Conservation (phyloP, 768 basidiomycete species). For the Amylocystis lapponica region DNA sequence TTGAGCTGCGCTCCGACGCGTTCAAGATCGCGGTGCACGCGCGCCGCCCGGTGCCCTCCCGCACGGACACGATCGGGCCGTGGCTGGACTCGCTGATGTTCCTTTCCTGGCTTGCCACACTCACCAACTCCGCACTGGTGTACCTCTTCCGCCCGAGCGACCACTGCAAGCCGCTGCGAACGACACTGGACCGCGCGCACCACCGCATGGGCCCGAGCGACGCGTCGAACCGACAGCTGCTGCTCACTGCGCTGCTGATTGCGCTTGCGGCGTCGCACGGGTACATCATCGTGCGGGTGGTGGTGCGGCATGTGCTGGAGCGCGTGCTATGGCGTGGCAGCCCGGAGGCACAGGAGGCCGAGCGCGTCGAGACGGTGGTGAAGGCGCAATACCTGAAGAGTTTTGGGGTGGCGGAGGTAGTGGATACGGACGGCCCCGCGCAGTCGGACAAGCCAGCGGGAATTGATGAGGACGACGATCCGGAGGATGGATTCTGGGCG, state of each 20-base stretch:
- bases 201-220: constrained; percentile 10
- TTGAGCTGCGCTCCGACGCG: constrained; percentile 91
- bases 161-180: constrained; percentile 22
- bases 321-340: constrained; percentile 74
- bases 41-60: constrained; percentile 77
- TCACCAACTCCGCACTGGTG: constrained; percentile 86
- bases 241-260: constrained; percentile 34
- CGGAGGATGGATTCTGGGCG: constrained; percentile 53
- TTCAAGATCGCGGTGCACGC: constrained; percentile 89
- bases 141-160: constrained; percentile 72
- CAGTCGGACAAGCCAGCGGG: constrained; percentile 12
- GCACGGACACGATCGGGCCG: constrained; percentile 88
- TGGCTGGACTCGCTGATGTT: constrained; percentile 89
- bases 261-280: constrained; percentile 84
- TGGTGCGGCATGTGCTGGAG: constrained; percentile 66
- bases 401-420: constrained; percentile 21
- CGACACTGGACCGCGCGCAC: constrained; percentile 20
- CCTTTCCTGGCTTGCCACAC: constrained; percentile 83
- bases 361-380: constrained; percentile 49
- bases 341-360: constrained; percentile 53
- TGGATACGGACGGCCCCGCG: no score
- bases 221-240: constrained; percentile 17
- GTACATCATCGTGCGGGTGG: constrained; percentile 61
- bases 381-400: constrained; percentile 38
- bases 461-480: constrained; percentile 9